Evolutionary conservation across 2,329 filamentous ascomycete genomes (phyloP).

Genomic region (Ceratocystis diversiconidia): DNA sequence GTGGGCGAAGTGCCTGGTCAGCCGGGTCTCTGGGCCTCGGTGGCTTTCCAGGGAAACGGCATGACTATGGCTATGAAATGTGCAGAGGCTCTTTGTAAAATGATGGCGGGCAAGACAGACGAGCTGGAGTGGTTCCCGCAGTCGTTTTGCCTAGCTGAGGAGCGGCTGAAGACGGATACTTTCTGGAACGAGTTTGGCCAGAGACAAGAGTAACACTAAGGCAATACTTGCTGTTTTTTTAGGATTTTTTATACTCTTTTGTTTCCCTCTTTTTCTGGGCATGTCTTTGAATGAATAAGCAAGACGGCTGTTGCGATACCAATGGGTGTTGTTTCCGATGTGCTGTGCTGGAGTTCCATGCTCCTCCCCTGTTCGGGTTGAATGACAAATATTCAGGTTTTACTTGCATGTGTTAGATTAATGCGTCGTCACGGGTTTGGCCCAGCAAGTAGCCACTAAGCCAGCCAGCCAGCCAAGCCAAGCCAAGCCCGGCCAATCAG

Average conservation of each 20-base stretch:
- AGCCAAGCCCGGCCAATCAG: neutral
- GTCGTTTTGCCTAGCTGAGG: conserved; percentile 27
- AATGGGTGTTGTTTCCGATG: too few relatives aligned
- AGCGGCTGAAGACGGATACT: conserved; percentile 12
- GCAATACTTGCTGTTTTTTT: neutral
- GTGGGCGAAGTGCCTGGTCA: conserved; percentile 35
- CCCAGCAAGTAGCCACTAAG: neutral
- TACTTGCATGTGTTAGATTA: neutral
- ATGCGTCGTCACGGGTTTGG: too few relatives aligned
- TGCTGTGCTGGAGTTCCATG: too few relatives aligned
- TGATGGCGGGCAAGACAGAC: conserved; percentile 32
- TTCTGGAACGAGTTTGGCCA: conserved; percentile 16
- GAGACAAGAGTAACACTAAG: neutral
- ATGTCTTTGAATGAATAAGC: too few relatives aligned
- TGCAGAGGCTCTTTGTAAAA: conserved; percentile 41
- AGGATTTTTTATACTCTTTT: neutral
- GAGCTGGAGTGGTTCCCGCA: conserved; percentile 39
- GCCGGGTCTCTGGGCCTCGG: conserved; percentile 39
- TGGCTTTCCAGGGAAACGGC: conserved; percentile 51
- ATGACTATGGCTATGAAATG: conserved; percentile 51
- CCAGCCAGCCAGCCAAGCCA: neutral
- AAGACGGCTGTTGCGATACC: too few relatives aligned
- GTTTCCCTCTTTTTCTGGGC: neutral
- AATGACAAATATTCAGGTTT: neutral
- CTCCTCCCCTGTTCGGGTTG: neutral